These are phyloP conservation scores for Leptographium lundbergii DNA, from an alignment of 2,329 filamentous ascomycete genomes.

Conservation along the genomic window DNA sequence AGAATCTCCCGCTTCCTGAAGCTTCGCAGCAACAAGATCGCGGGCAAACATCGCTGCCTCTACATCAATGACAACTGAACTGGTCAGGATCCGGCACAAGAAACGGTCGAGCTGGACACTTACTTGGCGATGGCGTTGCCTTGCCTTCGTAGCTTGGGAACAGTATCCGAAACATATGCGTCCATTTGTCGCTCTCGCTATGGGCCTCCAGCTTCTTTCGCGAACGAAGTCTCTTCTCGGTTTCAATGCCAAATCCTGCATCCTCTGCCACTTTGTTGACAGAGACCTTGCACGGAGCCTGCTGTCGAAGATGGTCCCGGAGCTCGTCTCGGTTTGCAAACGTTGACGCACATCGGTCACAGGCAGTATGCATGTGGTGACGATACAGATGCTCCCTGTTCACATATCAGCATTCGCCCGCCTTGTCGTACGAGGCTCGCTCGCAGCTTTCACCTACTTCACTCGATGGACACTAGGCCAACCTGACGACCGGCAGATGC, in stretches of 20 bases:
- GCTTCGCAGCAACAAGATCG: background rate
- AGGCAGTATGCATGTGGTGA: conserved; percentile 20
- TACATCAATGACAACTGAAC: background rate
- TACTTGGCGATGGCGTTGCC: conserved; percentile 23
- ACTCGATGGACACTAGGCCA: conserved; percentile 26
- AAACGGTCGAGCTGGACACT: background rate
- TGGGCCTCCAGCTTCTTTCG: conserved; percentile 18
- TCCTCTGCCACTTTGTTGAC: conserved; percentile 17
- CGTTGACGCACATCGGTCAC: conserved; percentile 22
- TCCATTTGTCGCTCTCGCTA: conserved; percentile 25
- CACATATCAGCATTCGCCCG: background rate
- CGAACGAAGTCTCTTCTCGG: conserved; percentile 21
- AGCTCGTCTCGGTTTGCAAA: conserved; percentile 21
- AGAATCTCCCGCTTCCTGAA: background rate
- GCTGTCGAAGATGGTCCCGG: conserved; percentile 19
- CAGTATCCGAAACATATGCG: conserved; percentile 22
- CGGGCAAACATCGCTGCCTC: background rate
- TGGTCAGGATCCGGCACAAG: background rate
- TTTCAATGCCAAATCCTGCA: conserved; percentile 22
- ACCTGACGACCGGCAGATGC: conserved; percentile 23
- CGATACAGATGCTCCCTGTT: conserved; percentile 25
- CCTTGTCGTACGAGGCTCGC: background rate
- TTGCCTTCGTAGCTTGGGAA: conserved; percentile 19
- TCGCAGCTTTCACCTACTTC: conserved; percentile 17
- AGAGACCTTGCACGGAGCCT: conserved; percentile 14